These are phyloP conservation scores for Pestalotiopsis sp. DNA, from an alignment of 2,329 filamentous ascomycete species.

Conservation along the genomic window DNA sequence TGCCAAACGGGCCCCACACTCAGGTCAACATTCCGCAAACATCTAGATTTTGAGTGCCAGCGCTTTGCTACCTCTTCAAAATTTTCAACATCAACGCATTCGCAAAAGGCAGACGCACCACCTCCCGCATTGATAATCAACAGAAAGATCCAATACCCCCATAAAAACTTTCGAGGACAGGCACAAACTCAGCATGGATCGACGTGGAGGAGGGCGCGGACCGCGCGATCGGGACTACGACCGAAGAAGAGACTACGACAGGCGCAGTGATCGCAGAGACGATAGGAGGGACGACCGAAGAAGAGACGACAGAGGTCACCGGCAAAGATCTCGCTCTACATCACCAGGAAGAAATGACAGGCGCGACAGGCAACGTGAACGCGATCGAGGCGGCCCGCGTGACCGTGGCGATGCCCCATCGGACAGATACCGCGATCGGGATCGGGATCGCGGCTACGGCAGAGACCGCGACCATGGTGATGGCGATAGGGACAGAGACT, in stretches of 20 bases:
- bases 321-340: conserved; percentile 22
- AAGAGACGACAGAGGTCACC: conserved; percentile 25
- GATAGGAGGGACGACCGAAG: conserved; percentile 29
- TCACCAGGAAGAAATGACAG: conserved; percentile 29
- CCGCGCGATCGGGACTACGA: conserved; percentile 1
- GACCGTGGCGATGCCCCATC: conserved; percentile 2
- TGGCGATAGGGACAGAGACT: conserved; percentile 8
- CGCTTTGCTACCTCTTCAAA: not conserved
- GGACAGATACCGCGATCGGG: conserved; percentile 23
- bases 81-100: not conserved
- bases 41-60: not conserved
- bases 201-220: conserved; percentile 11
- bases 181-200: not conserved
- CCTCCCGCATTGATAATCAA: too few species aligned
- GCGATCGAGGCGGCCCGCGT: conserved; percentile 25
- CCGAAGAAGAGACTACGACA: conserved; percentile 26
- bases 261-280: conserved; percentile 22
- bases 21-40: not conserved
- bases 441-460: conserved; percentile 35
- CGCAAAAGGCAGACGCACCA: not conserved
- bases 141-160: too few species aligned
- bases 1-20: not conserved
- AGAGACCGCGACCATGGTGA: conserved; percentile 31
- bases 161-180: too few species aligned
- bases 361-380: conserved; percentile 32